Percentiles rank a stretch among this genome's conserved stretches.
These are phyloP conservation scores for Byssothecium circinans DNA, from an alignment of 2,329 filamentous ascomycete genomes.

Conservation along the genomic window DNA sequence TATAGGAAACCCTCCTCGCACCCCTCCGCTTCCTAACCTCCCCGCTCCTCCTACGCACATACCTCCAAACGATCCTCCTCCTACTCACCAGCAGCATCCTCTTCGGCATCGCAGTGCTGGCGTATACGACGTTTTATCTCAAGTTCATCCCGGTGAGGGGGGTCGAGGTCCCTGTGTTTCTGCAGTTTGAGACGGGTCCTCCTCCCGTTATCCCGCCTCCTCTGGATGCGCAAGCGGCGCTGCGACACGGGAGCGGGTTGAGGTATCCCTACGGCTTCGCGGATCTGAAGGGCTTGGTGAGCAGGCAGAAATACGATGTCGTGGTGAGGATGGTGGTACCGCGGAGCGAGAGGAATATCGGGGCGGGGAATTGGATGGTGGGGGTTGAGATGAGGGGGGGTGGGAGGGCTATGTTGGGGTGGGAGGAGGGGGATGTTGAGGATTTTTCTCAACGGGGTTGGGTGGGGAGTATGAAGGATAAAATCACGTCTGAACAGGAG, in stretches of 20 bases:
- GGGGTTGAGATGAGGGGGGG: constrained; percentile 62
- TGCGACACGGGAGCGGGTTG: constrained; percentile 2
- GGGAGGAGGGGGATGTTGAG: constrained; percentile 34
- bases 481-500: neutral
- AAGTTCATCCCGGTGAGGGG: constrained; percentile 68
- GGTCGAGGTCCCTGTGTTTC: constrained; percentile 62
- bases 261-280: constrained; percentile 56
- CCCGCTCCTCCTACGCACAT: constrained; percentile 64
- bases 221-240: constrained; percentile 9
- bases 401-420: constrained; percentile 26
- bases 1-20: constrained; percentile 56
- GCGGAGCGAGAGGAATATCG: constrained; percentile 72
- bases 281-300: constrained; percentile 48
- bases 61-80: constrained; percentile 62
- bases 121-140: constrained; percentile 69
- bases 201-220: neutral
- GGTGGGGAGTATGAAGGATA: too few species aligned
- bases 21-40: constrained; percentile 61
- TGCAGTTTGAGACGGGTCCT: constrained; percentile 59
- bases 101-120: constrained; percentile 59
- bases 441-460: constrained; percentile 20
- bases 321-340: constrained; percentile 74
- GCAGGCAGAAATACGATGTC: constrained; percentile 83
- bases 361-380: constrained; percentile 92
- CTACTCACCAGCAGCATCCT: constrained; percentile 57